Evolutionary conservation across 2,329 filamentous ascomycete species (phyloP).

Genomic region (Coniella lustricola): DNA sequence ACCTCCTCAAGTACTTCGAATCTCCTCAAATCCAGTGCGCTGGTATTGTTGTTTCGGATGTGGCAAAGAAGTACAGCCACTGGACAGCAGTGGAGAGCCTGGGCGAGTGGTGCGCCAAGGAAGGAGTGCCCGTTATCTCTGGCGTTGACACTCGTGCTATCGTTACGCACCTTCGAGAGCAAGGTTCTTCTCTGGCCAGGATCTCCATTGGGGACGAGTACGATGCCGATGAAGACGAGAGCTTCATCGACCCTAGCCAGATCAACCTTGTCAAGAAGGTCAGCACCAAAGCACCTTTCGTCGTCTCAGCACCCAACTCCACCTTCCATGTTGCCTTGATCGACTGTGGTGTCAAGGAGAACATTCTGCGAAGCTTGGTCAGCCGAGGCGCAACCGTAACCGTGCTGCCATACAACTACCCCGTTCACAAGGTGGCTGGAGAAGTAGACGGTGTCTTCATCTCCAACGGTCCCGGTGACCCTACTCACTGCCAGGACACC

Average conservation of each 20-base stretch:
- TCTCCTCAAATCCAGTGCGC: conserved; percentile 95
- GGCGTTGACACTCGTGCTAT: conserved; percentile 96
- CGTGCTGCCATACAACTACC: conserved; percentile 93
- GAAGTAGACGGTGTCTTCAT: conserved; percentile 99
- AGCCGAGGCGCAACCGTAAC: conserved; percentile 87
- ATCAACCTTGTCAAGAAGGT: conserved; percentile 96
- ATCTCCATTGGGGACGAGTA: conserved; percentile 97
- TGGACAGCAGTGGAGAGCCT: conserved; percentile 97
- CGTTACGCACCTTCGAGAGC: conserved; percentile 91
- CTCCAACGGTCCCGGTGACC: conserved; percentile 96
- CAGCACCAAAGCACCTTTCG: conserved; percentile 96
- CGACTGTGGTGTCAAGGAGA: conserved; percentile 99
- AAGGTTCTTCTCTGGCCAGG: conserved; percentile 89
- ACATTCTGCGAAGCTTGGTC: conserved; percentile 92
- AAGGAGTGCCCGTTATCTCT: conserved; percentile 92
- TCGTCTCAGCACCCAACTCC: conserved; percentile 77
- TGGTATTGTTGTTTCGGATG: conserved; percentile 92
- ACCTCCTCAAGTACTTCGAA: conserved; percentile 95
- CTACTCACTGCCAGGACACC: conserved; percentile 90
- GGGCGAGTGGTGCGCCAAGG: conserved; percentile 88
- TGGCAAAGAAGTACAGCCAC: conserved; percentile 89
- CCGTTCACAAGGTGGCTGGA: conserved; percentile 94
- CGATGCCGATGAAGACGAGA: conserved; percentile 95
- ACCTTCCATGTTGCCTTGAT: conserved; percentile 88
- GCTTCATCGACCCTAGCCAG: conserved; percentile 88